Conservation (phyloP, 179 eudicot genomes). For the Gypsophila paniculata region DNA sequence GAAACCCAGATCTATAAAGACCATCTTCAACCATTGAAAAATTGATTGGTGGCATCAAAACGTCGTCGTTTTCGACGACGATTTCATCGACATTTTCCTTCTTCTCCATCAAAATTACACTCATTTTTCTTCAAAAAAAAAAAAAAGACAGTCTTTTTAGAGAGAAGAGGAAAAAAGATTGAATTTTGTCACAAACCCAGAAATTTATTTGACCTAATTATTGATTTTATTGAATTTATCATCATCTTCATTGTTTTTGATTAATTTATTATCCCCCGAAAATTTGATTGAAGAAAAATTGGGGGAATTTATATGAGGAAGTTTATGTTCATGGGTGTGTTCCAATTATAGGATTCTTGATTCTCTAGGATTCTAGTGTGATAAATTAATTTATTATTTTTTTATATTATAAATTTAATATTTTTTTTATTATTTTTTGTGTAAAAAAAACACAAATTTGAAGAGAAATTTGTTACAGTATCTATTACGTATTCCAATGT, state of each 20-base stretch:
- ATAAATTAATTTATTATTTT: too few species aligned
- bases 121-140: constrained; percentile 27
- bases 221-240: not conserved
- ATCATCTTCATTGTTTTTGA: too few species aligned
- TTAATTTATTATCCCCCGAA: not conserved
- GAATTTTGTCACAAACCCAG: constrained; percentile 21
- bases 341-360: constrained; percentile 18
- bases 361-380: constrained; percentile 20
- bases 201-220: not conserved
- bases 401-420: too few species aligned
- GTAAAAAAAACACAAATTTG: too few species aligned
- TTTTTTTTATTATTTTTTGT: too few species aligned
- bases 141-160: not conserved
- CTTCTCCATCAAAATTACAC: constrained; percentile 24
- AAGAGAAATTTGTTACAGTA: too few species aligned
- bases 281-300: not conserved
- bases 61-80: constrained; percentile 21
- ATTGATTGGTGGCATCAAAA: constrained; percentile 49
- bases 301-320: not conserved
- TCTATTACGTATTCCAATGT: too few species aligned
- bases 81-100: constrained; percentile 12
- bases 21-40: constrained; percentile 73
- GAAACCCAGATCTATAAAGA: constrained; percentile 73
- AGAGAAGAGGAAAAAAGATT: not conserved
- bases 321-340: not conserved